Percentiles rank a stretch among this genome's conserved stretches.
phyloP scores from a whole-genome alignment of 139 green algal genomes.

The Coelastrella sp. region DNA sequence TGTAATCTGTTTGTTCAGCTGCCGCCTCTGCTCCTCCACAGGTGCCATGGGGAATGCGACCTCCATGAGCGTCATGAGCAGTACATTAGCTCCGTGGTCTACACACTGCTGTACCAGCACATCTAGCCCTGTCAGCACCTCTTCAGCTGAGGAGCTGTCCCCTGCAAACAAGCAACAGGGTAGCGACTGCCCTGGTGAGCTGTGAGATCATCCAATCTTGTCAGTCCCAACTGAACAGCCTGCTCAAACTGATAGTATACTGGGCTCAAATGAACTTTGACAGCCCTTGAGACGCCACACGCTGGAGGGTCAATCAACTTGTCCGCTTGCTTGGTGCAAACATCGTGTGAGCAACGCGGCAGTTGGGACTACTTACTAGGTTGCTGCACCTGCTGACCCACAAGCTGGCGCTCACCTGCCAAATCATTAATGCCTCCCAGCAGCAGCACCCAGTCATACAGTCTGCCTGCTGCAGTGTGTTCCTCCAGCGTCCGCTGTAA shows the following conservation, averaged over 20 bases:
- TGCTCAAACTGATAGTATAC: no score
- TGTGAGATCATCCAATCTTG: no score
- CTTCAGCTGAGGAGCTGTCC: slow-evolving; percentile 12
- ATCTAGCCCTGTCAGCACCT: slow-evolving; percentile 30
- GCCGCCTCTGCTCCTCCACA: slow-evolving; percentile 16
- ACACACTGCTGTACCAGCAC: slow-evolving; percentile 22
- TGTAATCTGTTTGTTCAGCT: slow-evolving; percentile 22
- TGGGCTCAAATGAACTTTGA: neutral
- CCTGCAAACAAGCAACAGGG: neutral
- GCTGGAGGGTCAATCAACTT: neutral
- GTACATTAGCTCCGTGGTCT: neutral
- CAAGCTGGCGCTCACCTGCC: slow-evolving; percentile 5
- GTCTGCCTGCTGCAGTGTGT: neutral
- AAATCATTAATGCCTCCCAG: slow-evolving; percentile 48
- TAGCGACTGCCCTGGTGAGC: neutral
- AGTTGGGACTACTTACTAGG: no score
- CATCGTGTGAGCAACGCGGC: neutral
- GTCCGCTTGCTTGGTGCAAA: neutral
- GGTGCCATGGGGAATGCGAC: neutral
- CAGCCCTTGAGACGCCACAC: neutral
- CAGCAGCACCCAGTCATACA: slow-evolving; percentile 45
- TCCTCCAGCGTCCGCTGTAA: slow-evolving; percentile 30
- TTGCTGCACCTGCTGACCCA: no score
- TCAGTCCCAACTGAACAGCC: no score
- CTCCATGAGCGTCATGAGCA: slow-evolving; percentile 41